phyloP scores from a whole-genome alignment of 2,329 filamentous ascomycete genomes.

The Nemania sp. region DNA sequence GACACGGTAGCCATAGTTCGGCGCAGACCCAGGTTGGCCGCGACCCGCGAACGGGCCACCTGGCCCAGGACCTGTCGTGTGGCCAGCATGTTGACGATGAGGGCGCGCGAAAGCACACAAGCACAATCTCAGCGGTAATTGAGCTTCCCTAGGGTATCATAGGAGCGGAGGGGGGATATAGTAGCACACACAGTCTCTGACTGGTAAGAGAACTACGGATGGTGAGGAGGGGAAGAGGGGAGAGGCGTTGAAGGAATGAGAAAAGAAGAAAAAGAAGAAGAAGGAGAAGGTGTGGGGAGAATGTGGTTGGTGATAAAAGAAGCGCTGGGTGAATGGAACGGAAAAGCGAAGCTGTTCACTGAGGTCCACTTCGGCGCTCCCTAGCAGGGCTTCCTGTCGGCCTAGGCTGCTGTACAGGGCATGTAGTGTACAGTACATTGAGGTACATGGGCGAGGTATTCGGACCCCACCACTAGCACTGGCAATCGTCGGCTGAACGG shows the following conservation, averaged over 20 bases:
- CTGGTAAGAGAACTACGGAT: slow-evolving; percentile 26
- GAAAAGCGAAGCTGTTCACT: slow-evolving; percentile 28
- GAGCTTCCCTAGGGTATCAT: slow-evolving; percentile 31
- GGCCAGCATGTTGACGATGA: slow-evolving; percentile 64
- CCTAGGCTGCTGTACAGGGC: slow-evolving; percentile 1
- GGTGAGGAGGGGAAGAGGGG: slow-evolving; percentile 22
- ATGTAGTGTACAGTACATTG: too few relatives aligned
- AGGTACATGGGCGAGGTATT: neutral
- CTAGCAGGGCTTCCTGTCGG: slow-evolving; percentile 21
- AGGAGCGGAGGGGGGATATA: slow-evolving; percentile 38
- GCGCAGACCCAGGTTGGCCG: slow-evolving; percentile 65
- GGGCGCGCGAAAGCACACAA: slow-evolving; percentile 18
- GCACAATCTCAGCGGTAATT: slow-evolving; percentile 40
- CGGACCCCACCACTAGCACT: slow-evolving; percentile 6
- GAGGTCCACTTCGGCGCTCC: slow-evolving; percentile 13
- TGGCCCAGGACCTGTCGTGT: slow-evolving; percentile 71
- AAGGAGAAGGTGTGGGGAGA: slow-evolving; percentile 44
- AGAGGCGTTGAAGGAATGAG: slow-evolving; percentile 8
- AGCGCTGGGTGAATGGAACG: slow-evolving; percentile 33
- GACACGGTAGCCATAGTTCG: slow-evolving; percentile 80
- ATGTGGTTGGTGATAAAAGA: slow-evolving; percentile 43
- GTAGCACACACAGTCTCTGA: slow-evolving; percentile 39
- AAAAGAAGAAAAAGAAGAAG: slow-evolving; percentile 34
- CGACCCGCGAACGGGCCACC: slow-evolving; percentile 60
- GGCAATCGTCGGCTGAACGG: slow-evolving; percentile 38